Evolutionary conservation across 2,329 filamentous ascomycete genomes (phyloP), one percentile per base, ranked within the genome.

Genomic region (Trichoderma aggressivum): DNA sequence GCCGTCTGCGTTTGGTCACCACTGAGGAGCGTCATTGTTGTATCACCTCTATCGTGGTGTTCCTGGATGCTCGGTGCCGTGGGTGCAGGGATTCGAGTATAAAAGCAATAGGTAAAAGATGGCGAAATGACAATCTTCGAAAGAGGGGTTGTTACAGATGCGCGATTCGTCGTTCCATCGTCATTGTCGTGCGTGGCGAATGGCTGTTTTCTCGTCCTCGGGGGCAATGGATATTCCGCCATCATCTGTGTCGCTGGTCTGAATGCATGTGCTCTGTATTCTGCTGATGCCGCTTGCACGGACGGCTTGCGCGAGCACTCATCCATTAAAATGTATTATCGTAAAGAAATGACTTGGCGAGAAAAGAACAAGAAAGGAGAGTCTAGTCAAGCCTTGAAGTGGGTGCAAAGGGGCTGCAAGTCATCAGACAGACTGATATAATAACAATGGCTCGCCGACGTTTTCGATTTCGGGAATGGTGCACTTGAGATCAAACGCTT

Each of bases 401-500:
- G 8, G 47, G 24, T 34, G 61, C 56, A 16, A 61, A 36, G n/a
- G n/a, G 39, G 39, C 53, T 43, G 28, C 24, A 32, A 39, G 32
- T 36, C 30, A 72, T 80, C 76, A 82, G 69, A 82, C 81, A 62
- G 89, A 90, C 81, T 94, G 92, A 80, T 99, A 99, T 74, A 99
- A 88, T 60, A 99, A 87, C 64, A 99, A 86, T 26, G 96, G 96
- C 83, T 99, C 96, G 82, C 96, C 96, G 71, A 98, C 92, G 81
- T 98, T 97, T 83, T 98, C 95, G 82, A 99, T 98, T 83, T 99
- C 96, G 61, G 96, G 96, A 79, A 99, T 98, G 34, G 96, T 99
- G 86, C 96, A 99, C 82, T 98, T 98, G 71, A 99, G 88, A 81
- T 99, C 96, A 80, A 99, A 99, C 2, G 96, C 96, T 84, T 99